Percentiles rank a stretch among this genome's conserved stretches.
These are phyloP conservation scores for Oehlia diaphana DNA, from an alignment of 192 early-diverging fungal species.

Conservation along the genomic window DNA sequence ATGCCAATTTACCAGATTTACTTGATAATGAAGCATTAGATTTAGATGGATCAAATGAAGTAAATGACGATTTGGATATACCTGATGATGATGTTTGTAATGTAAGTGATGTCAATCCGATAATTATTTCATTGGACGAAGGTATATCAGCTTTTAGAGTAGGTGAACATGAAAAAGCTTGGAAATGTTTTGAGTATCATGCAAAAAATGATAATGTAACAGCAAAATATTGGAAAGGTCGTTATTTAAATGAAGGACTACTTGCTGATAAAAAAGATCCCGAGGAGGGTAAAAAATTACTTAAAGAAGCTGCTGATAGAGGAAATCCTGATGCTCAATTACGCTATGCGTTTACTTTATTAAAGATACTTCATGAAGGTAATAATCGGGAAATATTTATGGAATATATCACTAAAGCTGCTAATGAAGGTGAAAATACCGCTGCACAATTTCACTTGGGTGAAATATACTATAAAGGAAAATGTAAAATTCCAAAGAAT, in stretches of 20 bases:
- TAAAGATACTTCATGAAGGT: not conserved
- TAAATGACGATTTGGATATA: no score
- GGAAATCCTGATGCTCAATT: not conserved
- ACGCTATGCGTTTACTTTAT: not conserved
- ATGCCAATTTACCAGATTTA: no score
- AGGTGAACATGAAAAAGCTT: not conserved
- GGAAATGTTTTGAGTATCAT: slow-evolving; percentile 5
- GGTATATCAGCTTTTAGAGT: no score
- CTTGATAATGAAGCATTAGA: no score
- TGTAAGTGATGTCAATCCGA: no score
- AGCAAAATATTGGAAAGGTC: slow-evolving; percentile 15
- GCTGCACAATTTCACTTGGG: no score
- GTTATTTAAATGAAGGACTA: not conserved
- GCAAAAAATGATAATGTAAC: not conserved
- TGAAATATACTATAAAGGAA: no score
- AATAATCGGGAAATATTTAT: not conserved
- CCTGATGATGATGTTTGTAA: no score
- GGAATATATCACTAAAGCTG: not conserved
- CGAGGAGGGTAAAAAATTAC: not conserved
- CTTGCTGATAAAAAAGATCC: not conserved
- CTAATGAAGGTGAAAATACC: not conserved
- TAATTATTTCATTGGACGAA: no score
- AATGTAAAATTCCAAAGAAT: no score
- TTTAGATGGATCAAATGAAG: no score
- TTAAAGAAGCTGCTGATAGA: slow-evolving; percentile 8